Conservation (phyloP, 2,329 filamentous ascomycete genomes). For the Botrytis cinerea region DNA sequence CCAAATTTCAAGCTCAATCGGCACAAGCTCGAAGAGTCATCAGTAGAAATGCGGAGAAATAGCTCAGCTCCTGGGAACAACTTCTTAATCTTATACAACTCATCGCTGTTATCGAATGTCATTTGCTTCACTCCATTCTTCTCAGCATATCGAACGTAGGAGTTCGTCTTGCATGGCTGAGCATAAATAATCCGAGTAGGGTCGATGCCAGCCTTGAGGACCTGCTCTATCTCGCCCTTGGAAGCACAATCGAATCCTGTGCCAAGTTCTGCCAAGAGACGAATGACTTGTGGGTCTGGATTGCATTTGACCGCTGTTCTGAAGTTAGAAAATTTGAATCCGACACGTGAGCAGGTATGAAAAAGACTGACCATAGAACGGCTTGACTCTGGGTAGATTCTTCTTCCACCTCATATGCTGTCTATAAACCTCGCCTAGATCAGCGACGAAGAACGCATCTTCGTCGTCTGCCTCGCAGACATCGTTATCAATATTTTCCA, state of each 20-base stretch:
- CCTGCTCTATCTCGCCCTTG: constrained; percentile 94
- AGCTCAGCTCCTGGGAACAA: constrained; percentile 87
- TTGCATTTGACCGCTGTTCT: constrained; percentile 93
- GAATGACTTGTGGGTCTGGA: constrained; percentile 85
- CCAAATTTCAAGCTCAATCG: constrained; percentile 97
- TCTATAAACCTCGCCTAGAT: constrained; percentile 97
- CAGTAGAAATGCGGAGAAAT: constrained; percentile 91
- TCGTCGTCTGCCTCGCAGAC: constrained; percentile 89
- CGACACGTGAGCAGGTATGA: constrained; percentile 21
- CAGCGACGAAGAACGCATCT: constrained; percentile 97
- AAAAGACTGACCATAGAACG: constrained; percentile 78
- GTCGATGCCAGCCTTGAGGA: constrained; percentile 78
- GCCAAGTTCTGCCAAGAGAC: constrained; percentile 82
- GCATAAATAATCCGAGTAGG: constrained; percentile 96
- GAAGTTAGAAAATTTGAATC: constrained; percentile 27
- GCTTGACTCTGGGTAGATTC: constrained; percentile 88
- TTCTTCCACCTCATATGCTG: constrained; percentile 98
- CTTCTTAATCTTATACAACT: constrained; percentile 96
- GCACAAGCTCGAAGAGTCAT: constrained; percentile 92
- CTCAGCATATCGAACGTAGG: constrained; percentile 89
- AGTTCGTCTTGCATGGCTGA: constrained; percentile 99
- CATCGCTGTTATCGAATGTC: constrained; percentile 98
- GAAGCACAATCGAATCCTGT: constrained; percentile 98
- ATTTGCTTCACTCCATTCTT: constrained; percentile 89
- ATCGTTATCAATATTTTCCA: constrained; percentile 82